Evolutionary conservation across 495 filamentous ascomycete species (phyloP), one percentile per base, ranked within the genome.

Genomic region (Margaritispora aquatica): DNA sequence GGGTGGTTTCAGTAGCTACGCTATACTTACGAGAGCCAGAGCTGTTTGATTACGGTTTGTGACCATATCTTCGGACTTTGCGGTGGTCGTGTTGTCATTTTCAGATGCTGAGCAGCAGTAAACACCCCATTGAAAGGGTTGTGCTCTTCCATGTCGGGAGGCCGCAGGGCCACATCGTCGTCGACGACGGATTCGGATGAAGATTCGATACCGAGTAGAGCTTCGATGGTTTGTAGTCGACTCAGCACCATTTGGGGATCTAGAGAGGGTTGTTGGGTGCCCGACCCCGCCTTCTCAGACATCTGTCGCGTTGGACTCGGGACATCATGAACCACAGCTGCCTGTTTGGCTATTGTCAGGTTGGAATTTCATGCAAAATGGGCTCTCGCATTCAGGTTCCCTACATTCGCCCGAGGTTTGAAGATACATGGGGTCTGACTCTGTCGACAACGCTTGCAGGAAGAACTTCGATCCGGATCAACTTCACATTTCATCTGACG

Each of bases 401-500:
- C 47, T 50, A 75, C 72, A 70, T 75, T 74, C 20, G 72, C 71
- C 38, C 73, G 62, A n/a, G 72, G 73, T 54, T 72, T 73, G 57
- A 75, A 75, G 17, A 75, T 57, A 60, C 73, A 75, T 26, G 69
- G 41, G 5, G 66, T 58, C n/a, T 68, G 66, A 46, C 59, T 67
- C n/a, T 65, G 65, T 47, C 63, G 58, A 54, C 73, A 75, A 54
- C 73, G 68, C 38, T 70, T 70, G 63, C 72, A 74, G 15, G 72
- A 69, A 38, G 71, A 64, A 36, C 21, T 38, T 17, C 59, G 27
- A n/a, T 69, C 71, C 4, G 36, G 31, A 41, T 72, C 69, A 1
- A 74, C 70, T 54, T 73, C 70, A 64, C 73, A 75, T 70, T 68
- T 71, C 73, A 75, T 75, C 74, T 76, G 10, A 1, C 21, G 21